These are phyloP conservation scores for Tetraselmis chui DNA, from an alignment of 139 green algal genomes.

Conservation along the genomic window DNA sequence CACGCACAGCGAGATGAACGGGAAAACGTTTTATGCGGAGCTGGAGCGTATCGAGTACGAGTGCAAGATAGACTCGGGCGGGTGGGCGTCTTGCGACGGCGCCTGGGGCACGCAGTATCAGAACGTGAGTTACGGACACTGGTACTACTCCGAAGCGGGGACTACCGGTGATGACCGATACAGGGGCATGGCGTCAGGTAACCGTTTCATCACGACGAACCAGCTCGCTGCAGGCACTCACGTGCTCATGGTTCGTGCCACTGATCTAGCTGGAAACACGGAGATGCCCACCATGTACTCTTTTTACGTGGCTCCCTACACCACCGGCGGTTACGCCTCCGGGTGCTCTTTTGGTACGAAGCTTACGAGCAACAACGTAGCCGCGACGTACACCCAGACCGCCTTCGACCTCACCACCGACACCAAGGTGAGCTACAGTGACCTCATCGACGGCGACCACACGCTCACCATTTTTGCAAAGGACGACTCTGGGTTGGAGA, in stretches of 20 bases:
- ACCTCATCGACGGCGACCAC: background rate
- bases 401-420: background rate
- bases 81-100: background rate
- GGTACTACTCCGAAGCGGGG: background rate
- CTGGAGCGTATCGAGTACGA: background rate
- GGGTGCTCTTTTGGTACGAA: background rate
- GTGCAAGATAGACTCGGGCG: background rate
- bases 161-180: background rate
- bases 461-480: background rate
- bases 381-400: background rate
- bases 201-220: background rate
- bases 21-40: background rate
- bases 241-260: background rate
- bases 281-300: background rate
- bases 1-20: background rate
- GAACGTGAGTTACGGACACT: background rate
- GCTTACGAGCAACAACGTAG: background rate
- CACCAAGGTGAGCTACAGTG: background rate
- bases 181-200: background rate
- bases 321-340: background rate
- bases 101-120: background rate
- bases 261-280: background rate
- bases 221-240: background rate
- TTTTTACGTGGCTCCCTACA: background rate
- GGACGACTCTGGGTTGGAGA: background rate